phyloP scores from a whole-genome alignment of 768 basidiomycete genomes.

The Glaciozyma antarctica region DNA sequence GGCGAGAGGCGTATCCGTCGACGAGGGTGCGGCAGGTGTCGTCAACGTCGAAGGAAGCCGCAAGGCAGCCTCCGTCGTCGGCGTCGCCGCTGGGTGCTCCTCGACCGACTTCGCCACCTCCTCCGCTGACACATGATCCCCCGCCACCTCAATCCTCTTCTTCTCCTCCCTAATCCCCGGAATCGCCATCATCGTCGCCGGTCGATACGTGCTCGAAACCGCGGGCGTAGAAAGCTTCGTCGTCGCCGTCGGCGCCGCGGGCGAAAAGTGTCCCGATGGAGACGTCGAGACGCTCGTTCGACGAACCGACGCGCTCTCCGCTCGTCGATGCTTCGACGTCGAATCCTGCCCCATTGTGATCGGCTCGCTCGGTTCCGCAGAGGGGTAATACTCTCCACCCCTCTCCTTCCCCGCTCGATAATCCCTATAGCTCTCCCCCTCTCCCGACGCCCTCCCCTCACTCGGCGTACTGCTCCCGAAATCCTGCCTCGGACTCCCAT shows the following conservation, averaged over 20 bases:
- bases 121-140: conserved; percentile 50
- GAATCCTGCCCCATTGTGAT: neutral
- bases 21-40: neutral
- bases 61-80: neutral
- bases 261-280: conserved; percentile 57
- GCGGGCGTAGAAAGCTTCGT: conserved; percentile 48
- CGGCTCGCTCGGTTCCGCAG: neutral
- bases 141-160: conserved; percentile 46
- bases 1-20: neutral
- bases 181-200: conserved; percentile 3
- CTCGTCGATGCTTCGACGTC: neutral
- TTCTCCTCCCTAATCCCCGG: neutral
- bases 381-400: neutral
- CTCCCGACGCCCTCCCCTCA: neutral
- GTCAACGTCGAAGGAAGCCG: too few relatives aligned
- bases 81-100: neutral
- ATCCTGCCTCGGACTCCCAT: neutral
- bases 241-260: conserved; percentile 44
- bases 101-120: neutral
- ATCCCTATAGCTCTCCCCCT: neutral
- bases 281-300: conserved; percentile 57
- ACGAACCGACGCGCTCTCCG: neutral
- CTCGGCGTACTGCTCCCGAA: neutral
- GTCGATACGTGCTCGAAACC: conserved; percentile 53
- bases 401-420: neutral